phyloP scores from a whole-genome alignment of 2,329 filamentous ascomycete genomes.

The Epichloe scottii region DNA sequence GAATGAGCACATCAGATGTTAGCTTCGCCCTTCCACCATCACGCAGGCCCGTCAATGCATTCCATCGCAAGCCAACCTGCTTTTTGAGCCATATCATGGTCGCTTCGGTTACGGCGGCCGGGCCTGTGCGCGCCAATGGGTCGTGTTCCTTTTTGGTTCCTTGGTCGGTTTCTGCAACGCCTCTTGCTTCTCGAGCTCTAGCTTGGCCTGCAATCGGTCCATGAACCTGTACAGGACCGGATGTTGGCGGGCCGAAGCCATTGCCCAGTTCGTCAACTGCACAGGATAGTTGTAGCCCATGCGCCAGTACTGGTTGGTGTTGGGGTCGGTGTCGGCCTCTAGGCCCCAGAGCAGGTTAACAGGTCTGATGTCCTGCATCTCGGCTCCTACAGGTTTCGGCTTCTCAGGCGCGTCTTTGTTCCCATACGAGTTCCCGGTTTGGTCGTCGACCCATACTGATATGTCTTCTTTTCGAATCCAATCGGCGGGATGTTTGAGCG shows the following conservation, averaged over 20 bases:
- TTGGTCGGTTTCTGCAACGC: not conserved
- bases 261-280: constrained; percentile 15
- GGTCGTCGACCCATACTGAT: constrained; percentile 9
- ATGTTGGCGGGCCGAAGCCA: constrained; percentile 13
- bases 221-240: constrained; percentile 11
- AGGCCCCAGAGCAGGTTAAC: constrained; percentile 14
- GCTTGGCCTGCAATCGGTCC: constrained; percentile 8
- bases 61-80: constrained; percentile 12
- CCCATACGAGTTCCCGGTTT: constrained; percentile 9
- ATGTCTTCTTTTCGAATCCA: constrained; percentile 13
- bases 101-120: constrained; percentile 12
- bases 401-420: not conserved
- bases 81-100: constrained; percentile 11
- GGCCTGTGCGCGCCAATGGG: constrained; percentile 13
- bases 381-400: not conserved
- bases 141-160: constrained; percentile 4
- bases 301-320: constrained; percentile 12
- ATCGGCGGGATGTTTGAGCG: constrained; percentile 11
- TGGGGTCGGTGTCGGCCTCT: constrained; percentile 13
- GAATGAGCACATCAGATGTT: constrained; percentile 11
- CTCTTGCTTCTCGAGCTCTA: constrained; percentile 6
- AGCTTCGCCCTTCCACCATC: constrained; percentile 13
- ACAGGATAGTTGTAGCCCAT: constrained; percentile 16
- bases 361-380: constrained; percentile 2
- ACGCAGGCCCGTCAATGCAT: constrained; percentile 11